A percentile compares a stretch with the other conserved stretches of the same genome.
Evolutionary conservation across 768 basidiomycete genomes (phyloP).

Genomic region (Xerocomellus intermedius): DNA sequence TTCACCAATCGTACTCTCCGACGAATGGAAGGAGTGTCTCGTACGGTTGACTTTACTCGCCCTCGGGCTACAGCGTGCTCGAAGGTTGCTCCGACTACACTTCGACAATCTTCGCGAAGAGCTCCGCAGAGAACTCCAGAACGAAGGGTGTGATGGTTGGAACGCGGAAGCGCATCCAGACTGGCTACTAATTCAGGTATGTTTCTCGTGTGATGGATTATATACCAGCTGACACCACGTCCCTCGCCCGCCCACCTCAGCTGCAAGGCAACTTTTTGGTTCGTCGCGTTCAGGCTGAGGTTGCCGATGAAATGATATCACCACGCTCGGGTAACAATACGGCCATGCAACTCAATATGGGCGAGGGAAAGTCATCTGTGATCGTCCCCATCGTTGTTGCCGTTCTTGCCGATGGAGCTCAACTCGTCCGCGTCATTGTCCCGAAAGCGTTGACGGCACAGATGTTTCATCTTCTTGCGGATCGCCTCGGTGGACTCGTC

Average conservation of each 20-base stretch:
- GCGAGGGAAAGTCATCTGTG: slow-evolving; percentile 52
- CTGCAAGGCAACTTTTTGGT: slow-evolving; percentile 44
- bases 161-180: slow-evolving; percentile 28
- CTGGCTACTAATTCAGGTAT: slow-evolving; percentile 47
- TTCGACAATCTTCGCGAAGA: slow-evolving; percentile 28
- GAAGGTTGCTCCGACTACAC: slow-evolving; percentile 32
- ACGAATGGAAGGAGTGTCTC: slow-evolving; percentile 34
- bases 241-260: slow-evolving; percentile 21
- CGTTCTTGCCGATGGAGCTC: slow-evolving; percentile 41
- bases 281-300: slow-evolving; percentile 41
- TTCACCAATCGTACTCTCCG: slow-evolving; percentile 12
- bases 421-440: slow-evolving; percentile 48
- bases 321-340: slow-evolving; percentile 39
- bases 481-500: slow-evolving; percentile 42
- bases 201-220: not conserved
- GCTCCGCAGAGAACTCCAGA: slow-evolving; percentile 28
- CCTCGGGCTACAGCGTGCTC: slow-evolving; percentile 37
- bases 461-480: slow-evolving; percentile 49
- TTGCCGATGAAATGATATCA: slow-evolving; percentile 48
- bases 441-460: slow-evolving; percentile 45
- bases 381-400: slow-evolving; percentile 45
- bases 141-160: slow-evolving; percentile 22
- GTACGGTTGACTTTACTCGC: slow-evolving; percentile 27
- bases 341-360: slow-evolving; percentile 54
- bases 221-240: not conserved